phyloP scores from a whole-genome alignment of 2,329 filamentous ascomycete species.

The Ophiosphaerella narmari region DNA sequence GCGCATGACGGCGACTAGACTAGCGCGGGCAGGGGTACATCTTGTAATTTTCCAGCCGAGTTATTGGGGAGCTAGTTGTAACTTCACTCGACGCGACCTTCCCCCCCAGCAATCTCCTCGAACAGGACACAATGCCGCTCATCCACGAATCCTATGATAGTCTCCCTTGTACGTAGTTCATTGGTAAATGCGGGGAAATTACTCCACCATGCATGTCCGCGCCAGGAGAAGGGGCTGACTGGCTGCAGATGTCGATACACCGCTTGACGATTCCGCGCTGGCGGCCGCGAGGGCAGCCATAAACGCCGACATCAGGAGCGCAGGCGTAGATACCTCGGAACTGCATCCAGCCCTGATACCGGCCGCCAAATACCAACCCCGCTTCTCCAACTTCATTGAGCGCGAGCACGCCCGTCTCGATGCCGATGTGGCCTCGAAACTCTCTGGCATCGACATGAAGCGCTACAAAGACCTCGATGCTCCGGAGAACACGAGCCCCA shows the following conservation, averaged over 20 bases:
- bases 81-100: conserved; percentile 6
- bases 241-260: conserved; percentile 75
- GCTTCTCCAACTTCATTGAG: conserved; percentile 69
- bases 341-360: conserved; percentile 64
- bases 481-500: conserved; percentile 49
- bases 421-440: conserved; percentile 53
- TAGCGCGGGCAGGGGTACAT: conserved; percentile 2
- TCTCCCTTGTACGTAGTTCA: conserved; percentile 69
- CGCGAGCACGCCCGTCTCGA: conserved; percentile 72
- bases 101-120: conserved; percentile 18
- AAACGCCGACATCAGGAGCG: conserved; percentile 58
- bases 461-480: conserved; percentile 82
- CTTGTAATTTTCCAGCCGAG: conserved; percentile 15
- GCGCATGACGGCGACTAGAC: conserved; percentile 16
- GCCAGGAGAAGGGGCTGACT: conserved; percentile 23
- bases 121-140: conserved; percentile 61
- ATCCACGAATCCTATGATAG: conserved; percentile 76
- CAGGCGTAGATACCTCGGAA: conserved; percentile 51
- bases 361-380: conserved; percentile 53
- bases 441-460: conserved; percentile 70
- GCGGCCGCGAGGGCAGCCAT: conserved; percentile 72
- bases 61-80: conserved; percentile 7
- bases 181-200: conserved; percentile 27
- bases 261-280: conserved; percentile 67
- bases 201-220: conserved; percentile 74